Base-by-base conservation (phyloP, 176 grass and related monocot species). In the Ananas comosus region DNA sequence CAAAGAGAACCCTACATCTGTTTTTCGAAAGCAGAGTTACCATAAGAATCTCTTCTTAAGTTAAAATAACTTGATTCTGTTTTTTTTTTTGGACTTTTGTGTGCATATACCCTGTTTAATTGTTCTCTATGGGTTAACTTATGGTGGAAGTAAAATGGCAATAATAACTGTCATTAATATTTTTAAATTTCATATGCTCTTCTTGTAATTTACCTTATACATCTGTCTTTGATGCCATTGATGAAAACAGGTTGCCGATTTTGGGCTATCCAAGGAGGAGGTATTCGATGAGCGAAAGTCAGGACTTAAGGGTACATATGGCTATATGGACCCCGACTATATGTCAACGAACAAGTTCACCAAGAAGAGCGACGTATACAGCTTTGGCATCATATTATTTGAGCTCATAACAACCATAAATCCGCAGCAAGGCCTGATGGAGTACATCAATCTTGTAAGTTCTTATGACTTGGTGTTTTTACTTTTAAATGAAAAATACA, bases 241-340 rank as follows among this genome's bases (percentile, higher is more conserved):
- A 65, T 68, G 23, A 12, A 12, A 78, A 57, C 58, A 99, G 84
- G 86, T 91, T 86, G 89, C 94, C 28, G 94, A 99, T 72, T 93
- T 99, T 82, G 89, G 94, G 74, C 78, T 99, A 72, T 99, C 94
- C 14, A 99, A 99, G 72, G 94, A 93, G 67, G 94, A 99, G 78
- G 87, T 87, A 13, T 93, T 80, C 50, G 94, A 99, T 65, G 84
- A 69, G 66, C 84, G 89, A 27, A 90, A 91, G 56, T 99, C 94
- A 12, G 84, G 86, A 8, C 81, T 99, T 18, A 99, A 99, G 85
- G 94, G 89, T 51, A 99, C 94, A 50, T 99, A 91, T 63, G 89
- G 94, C 70, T 99, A 99, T 74, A 99, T 99, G 89, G 94, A 99
- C 78, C 94, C 94, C 56, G 94, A 93, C 74, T 99, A 93, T 66